A percentile compares a stretch with the other conserved stretches of the same genome.
Evolutionary conservation across 345 rosid species (phyloP).

Genomic region (Arabis alpina): DNA sequence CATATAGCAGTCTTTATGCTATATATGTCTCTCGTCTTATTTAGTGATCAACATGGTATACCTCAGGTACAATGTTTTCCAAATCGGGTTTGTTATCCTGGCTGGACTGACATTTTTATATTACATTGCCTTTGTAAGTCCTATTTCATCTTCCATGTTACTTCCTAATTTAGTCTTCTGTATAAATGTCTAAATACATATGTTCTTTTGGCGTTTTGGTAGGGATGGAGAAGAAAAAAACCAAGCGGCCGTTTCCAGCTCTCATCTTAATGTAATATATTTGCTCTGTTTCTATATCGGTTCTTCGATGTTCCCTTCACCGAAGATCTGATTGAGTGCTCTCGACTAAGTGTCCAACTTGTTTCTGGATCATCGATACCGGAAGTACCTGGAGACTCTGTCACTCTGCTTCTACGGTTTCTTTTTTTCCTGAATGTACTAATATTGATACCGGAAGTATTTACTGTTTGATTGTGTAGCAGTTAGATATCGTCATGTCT

Average conservation of each 20-base stretch:
- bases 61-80: slow-evolving; percentile 91
- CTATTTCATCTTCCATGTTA: not conserved
- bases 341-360: slow-evolving; percentile 10
- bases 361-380: slow-evolving; percentile 13
- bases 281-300: not conserved
- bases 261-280: slow-evolving; percentile 48
- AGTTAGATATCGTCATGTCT: slow-evolving; percentile 18
- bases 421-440: slow-evolving; percentile 6
- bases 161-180: slow-evolving; percentile 2
- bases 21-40: not conserved
- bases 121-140: slow-evolving; percentile 84
- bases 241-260: slow-evolving; percentile 86
- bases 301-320: not conserved
- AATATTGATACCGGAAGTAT: slow-evolving; percentile 6
- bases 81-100: slow-evolving; percentile 74
- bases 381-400: slow-evolving; percentile 21
- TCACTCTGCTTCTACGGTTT: slow-evolving; percentile 27
- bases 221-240: slow-evolving; percentile 98
- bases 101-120: slow-evolving; percentile 89
- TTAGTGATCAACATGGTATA: not conserved
- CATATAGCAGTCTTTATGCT: not conserved
- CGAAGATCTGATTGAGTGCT: slow-evolving; percentile 26
- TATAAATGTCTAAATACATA: slow-evolving; percentile 9
- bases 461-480: slow-evolving; percentile 36
- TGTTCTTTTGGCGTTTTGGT: slow-evolving; percentile 24